A percentile compares a stretch with the other conserved stretches of the same genome.
phyloP scores from a whole-genome alignment of 148 eudicot genomes.

The Polygonum maritimum region DNA sequence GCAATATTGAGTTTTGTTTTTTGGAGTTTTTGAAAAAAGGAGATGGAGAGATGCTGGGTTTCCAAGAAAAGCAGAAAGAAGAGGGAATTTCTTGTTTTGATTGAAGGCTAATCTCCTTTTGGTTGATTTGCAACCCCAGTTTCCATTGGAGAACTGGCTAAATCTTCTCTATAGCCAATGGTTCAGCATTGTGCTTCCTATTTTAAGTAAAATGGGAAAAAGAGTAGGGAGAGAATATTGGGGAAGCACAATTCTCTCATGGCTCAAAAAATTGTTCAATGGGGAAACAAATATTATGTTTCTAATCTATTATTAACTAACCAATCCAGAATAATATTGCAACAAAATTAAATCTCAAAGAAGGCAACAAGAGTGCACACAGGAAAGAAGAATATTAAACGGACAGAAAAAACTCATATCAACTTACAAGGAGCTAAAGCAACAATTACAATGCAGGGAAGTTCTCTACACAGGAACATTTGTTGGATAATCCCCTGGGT shows the following conservation, averaged over 20 bases:
- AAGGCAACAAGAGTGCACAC: background rate
- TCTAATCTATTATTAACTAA: background rate
- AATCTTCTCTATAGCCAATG: conserved; percentile 9
- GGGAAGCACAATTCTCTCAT: background rate
- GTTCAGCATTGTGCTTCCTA: conserved; percentile 7
- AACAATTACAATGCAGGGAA: background rate
- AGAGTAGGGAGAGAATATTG: background rate
- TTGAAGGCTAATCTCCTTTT: background rate
- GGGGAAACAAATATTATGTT: too few relatives aligned
- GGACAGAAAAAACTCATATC: background rate
- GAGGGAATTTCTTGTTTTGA: background rate
- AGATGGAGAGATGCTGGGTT: background rate
- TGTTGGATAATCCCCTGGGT: conserved; percentile 30
- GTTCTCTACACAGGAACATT: conserved; percentile 23
- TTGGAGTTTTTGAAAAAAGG: background rate
- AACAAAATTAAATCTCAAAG: background rate
- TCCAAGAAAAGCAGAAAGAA: background rate
- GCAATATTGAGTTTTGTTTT: background rate
- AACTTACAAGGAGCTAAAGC: background rate
- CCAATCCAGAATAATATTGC: background rate
- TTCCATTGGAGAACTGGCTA: conserved; percentile 3
- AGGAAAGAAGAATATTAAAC: background rate
- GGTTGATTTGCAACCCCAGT: background rate
- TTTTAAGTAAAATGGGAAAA: conserved; percentile 2
- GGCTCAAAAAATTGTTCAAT: background rate